Evolutionary conservation across 192 early-diverging fungal genomes (phyloP), one percentile per base, ranked within the genome.

Genomic region (Dissophora ornata): DNA sequence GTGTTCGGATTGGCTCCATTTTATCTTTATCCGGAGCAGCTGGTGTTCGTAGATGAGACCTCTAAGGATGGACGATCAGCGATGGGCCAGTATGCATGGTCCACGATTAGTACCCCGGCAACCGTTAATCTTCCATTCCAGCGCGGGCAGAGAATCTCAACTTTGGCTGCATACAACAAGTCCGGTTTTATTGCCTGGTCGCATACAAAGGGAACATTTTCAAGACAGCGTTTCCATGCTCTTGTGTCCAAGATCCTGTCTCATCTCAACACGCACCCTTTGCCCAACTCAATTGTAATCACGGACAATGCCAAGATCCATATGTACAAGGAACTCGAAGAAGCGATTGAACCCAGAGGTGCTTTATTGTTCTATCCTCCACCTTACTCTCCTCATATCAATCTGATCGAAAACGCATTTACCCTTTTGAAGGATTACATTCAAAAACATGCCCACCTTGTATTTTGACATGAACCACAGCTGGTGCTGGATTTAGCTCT

Each of bases 41-140:
- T 59, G 21, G 41, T 59, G 2, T 59, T 59, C 28, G 41, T 59
- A 12, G 57, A 46, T 28, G 57, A 59, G 26, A 59, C 57, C 2
- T 22, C n/a, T 40, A 46, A 59, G n/a, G 57, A 46, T 46, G 57
- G 57, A 30, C 24, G 57, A 19, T 13, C 7, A 4, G 38, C 57
- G 1, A 18, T 59, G 3, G 4, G 42, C 2, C 15, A 28, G 26
- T 59, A 59, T 59, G 57, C 57, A 0, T 59, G 57, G 57, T 12
- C 42, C 0, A 15, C 28, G 6, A 42, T 45, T 4, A 40, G 57
- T 1, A 30, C 41, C 33, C 57, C 57, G 1, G 42, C 57, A 16
- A 40, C 44, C 10, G 57, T 59, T 40, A 18, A 9, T 2, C 57
- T 59, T 13, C 41, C 57, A 2, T 59, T 59, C 28, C 18, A 9